Evolutionary conservation across 2,329 filamentous ascomycete genomes (phyloP), one percentile per base, ranked within the genome.

Genomic region (Microdochium paspali): DNA sequence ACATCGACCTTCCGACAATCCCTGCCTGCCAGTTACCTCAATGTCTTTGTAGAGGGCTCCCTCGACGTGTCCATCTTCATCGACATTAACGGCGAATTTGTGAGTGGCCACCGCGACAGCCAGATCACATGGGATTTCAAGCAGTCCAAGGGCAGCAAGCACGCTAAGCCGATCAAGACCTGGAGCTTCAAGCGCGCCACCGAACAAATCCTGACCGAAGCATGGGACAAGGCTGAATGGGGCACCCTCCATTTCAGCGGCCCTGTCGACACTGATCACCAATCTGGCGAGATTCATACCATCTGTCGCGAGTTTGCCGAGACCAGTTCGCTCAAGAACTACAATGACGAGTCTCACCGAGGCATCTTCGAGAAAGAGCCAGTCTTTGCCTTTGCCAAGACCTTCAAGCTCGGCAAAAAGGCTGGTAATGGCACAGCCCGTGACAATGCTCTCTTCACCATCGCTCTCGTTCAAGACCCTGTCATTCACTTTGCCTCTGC

Each of bases 11-110:
- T 90, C 56, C 77, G 87, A 53, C 87, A 91, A 69, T 82, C 85
- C 15, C 78, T 93, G 26, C 89, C 89, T n/a, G 88, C 87, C 10
- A 82, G 84, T 24, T 94, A 94, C 61, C 60, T 94, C 51, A 85
- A 79, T 5, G 73, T 91, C 35, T 67, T 82, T 57, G 85, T 86
- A 12, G 74, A 82, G 50, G 87, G 87, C 4, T 72, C 71, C 52
- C 77, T 83, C 45, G 72, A 83, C 51, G 67, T 87, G 12, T 76
- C 81, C 57, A 58, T 84, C 44, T 87, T 86, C 56, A 66, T 84
- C 50, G 84, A 87, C 58, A 54, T 86, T 47, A 85, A 87, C 56
- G 84, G 84, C 7, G 82, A 90, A 59, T 95, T 88, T 87, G 84
- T 89, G 50, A 93, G 84, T 58, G 87, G 87, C 18, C 77, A 90